phyloP scores from a whole-genome alignment of 1,139 yeast species.

The Candida pseudoviswanathii region DNA sequence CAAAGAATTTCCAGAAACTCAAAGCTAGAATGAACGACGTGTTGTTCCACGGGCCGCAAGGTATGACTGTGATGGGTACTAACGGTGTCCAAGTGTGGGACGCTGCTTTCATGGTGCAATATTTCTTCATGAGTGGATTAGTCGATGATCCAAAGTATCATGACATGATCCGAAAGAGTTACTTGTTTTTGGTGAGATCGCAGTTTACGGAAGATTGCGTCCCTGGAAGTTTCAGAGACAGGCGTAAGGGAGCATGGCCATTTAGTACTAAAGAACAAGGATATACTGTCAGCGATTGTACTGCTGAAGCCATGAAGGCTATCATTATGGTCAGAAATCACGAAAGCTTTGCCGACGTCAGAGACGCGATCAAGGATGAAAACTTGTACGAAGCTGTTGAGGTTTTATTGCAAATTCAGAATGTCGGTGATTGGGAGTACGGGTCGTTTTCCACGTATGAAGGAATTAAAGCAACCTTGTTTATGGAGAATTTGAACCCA shows the following conservation, averaged over 20 bases:
- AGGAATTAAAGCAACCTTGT: constrained; percentile 77
- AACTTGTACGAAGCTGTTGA: constrained; percentile 72
- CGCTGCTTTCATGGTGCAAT: constrained; percentile 86
- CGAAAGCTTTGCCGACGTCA: constrained; percentile 44
- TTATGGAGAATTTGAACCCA: constrained; percentile 79
- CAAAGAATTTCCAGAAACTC: constrained; percentile 59
- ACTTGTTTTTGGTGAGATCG: constrained; percentile 72
- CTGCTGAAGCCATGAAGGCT: constrained; percentile 95
- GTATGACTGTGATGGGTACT: constrained; percentile 94
- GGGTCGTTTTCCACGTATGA: constrained; percentile 97
- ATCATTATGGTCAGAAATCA: constrained; percentile 86
- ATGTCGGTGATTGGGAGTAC: constrained; percentile 73
- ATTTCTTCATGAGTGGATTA: constrained; percentile 76
- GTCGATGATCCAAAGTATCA: constrained; percentile 70
- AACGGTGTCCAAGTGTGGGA: constrained; percentile 99
- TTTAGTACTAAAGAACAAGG: constrained; percentile 96
- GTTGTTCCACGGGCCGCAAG: constrained; percentile 84
- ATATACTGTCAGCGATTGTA: constrained; percentile 94
- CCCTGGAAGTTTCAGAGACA: constrained; percentile 80
- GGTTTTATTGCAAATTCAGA: constrained; percentile 62
- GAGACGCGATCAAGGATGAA: constrained; percentile 18
- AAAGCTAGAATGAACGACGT: constrained; percentile 71
- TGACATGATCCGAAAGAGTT: constrained; percentile 63
- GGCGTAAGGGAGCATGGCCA: constrained; percentile 93
- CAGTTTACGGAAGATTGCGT: constrained; percentile 84